Percentiles rank a stretch among this genome's conserved stretches.
phyloP scores from a whole-genome alignment of 2,329 filamentous ascomycete species.

The Botrytis tulipae region DNA sequence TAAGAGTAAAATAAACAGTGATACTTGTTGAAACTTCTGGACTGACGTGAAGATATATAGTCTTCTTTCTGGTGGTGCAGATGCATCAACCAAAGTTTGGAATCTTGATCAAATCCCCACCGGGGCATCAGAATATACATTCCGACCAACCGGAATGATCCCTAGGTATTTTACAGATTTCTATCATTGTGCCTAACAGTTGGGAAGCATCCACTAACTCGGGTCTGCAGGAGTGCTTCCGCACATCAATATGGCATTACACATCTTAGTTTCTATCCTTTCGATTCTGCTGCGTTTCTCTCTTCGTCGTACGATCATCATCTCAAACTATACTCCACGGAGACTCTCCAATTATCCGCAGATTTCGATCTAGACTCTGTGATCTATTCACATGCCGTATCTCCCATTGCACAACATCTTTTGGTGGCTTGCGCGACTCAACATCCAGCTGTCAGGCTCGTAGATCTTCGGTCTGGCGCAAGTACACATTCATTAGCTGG shows the following conservation, averaged over 20 bases:
- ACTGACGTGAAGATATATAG: constrained; percentile 42
- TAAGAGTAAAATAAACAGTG: constrained; percentile 41
- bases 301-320: constrained; percentile 77
- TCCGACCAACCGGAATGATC: constrained; percentile 54
- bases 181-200: constrained; percentile 2
- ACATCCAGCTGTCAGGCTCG: constrained; percentile 76
- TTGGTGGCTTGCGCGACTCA: constrained; percentile 88
- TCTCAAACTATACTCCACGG: constrained; percentile 71
- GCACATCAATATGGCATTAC: constrained; percentile 71
- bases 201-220: constrained; percentile 4
- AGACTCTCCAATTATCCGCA: constrained; percentile 58
- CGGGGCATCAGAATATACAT: constrained; percentile 44
- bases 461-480: constrained; percentile 82
- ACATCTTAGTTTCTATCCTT: constrained; percentile 74
- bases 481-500: constrained; percentile 69
- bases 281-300: constrained; percentile 72
- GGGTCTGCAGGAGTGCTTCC: constrained; percentile 29
- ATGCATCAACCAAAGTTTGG: constrained; percentile 83
- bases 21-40: neutral
- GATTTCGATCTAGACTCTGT: constrained; percentile 67
- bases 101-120: constrained; percentile 65
- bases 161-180: constrained; percentile 39
- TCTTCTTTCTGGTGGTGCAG: constrained; percentile 80
- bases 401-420: constrained; percentile 67
- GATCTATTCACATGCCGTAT: constrained; percentile 75